Evolutionary conservation across 139 green algal species (phyloP), one percentile per base, ranked within the genome.

Genomic region (Picochlorum sp.): DNA sequence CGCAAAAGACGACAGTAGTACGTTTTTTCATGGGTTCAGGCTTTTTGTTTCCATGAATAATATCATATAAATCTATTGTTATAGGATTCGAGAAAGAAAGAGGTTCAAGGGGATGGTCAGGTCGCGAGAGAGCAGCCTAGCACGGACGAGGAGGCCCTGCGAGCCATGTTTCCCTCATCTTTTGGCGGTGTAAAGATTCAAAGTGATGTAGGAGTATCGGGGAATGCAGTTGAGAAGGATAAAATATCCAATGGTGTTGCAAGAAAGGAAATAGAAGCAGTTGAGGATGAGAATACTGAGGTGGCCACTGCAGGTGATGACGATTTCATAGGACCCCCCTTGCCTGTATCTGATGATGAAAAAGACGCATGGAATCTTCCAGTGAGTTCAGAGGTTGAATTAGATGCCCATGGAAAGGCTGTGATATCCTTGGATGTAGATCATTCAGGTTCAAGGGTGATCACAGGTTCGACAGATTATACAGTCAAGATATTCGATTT

Each of bases 401-500:
- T 70, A 20, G 32, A 52, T n/a, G 15, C 37, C 3, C 81, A 89
- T 58, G 44, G 56, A 26, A 91, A 90, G 72, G 67, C 78, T 1
- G 87, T 96, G 63, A 78, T 69, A 6, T 72, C 76, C 3, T 30
- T 96, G 16, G 87, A 88, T 49, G 30, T 95, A 13, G 91, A 97
- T 41, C 79, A 85, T 64, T 76, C 54, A 20, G 91, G 90, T 4
- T 74, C 68, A 4, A 71, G 91, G 9, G 34, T 95, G 61, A 60
- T 92, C 28, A 85, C 82, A 1, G 91, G 91, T 21, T 81, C 69
- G 23, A 46, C 86, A 9, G 91, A 97, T 74, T 90, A 92, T 72
- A 78, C 49, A n/a, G 65, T 92, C 7, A 76, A 77, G 11, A 74
- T 95, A 6, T 96, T 87, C 62, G 89, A 96, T 72, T 96, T 97